A percentile compares a stretch with the other conserved stretches of the same genome.
Conservation (phyloP, 805 yeast genomes). For the Kodamaea kakaduensis region DNA sequence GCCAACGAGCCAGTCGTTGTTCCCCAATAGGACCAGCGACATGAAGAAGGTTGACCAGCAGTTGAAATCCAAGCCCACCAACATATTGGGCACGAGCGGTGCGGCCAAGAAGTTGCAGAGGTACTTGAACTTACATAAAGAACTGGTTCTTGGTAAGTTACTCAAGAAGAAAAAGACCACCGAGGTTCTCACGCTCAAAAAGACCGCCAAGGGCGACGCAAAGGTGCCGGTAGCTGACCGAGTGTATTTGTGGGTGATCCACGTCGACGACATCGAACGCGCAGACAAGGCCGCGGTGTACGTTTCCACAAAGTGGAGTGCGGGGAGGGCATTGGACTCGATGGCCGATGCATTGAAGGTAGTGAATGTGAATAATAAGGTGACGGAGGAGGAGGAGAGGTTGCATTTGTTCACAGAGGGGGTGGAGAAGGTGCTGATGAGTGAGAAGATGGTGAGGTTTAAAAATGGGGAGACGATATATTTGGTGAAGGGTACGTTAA, state of each 20-base stretch:
- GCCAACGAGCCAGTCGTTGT: slow-evolving; percentile 44
- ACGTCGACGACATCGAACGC: slow-evolving; percentile 30
- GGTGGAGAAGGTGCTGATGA: slow-evolving; percentile 26
- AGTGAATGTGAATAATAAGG: slow-evolving; percentile 46
- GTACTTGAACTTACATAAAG: slow-evolving; percentile 8
- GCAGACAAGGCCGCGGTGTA: slow-evolving; percentile 31
- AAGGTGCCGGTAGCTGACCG: slow-evolving; percentile 43
- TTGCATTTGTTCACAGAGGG: slow-evolving; percentile 44
- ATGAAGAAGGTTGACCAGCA: slow-evolving; percentile 31
- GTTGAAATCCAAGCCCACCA: slow-evolving; percentile 22
- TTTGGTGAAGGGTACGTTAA: slow-evolving; percentile 46
- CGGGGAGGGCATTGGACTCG: slow-evolving; percentile 55
- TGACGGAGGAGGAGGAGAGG: slow-evolving; percentile 36
- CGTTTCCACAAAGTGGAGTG: slow-evolving; percentile 54
- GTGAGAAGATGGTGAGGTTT: slow-evolving; percentile 37
- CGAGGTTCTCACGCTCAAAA: slow-evolving; percentile 11
- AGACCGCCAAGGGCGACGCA: slow-evolving; percentile 50
- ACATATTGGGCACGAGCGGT: slow-evolving; percentile 16
- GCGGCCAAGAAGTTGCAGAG: slow-evolving; percentile 7
- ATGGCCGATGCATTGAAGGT: slow-evolving; percentile 46
- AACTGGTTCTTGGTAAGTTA: slow-evolving; percentile 6
- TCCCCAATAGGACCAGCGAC: slow-evolving; percentile 49
- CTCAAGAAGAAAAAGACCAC: slow-evolving; percentile 5
- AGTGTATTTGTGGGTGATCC: slow-evolving; percentile 46
- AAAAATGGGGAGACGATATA: slow-evolving; percentile 49